Percentiles rank a stretch among this genome's conserved stretches.
phyloP scores from a whole-genome alignment of 805 yeast species.

The Teunomyces atbi region DNA sequence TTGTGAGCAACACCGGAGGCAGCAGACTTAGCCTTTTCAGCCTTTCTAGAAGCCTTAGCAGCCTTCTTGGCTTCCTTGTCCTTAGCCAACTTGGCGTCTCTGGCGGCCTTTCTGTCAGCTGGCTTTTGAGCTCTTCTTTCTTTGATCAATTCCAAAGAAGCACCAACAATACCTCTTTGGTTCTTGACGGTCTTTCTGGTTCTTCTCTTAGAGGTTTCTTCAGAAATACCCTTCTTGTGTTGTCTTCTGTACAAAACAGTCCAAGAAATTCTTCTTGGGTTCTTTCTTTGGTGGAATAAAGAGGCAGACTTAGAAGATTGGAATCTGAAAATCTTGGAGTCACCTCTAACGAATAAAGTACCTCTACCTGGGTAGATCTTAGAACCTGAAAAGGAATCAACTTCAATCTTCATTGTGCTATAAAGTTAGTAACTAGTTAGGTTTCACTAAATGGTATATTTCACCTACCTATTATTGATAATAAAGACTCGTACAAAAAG shows the following conservation, averaged over 20 bases:
- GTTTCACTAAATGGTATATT: conserved; percentile 1
- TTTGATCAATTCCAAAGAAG: conserved; percentile 96
- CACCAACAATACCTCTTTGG: conserved; percentile 99
- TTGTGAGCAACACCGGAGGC: conserved; percentile 67
- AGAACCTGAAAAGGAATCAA: conserved; percentile 98
- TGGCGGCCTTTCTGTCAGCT: conserved; percentile 96
- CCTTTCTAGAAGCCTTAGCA: conserved; percentile 92
- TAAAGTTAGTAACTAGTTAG: conserved; percentile 30
- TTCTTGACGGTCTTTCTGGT: conserved; percentile 95
- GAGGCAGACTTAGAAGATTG: conserved; percentile 96
- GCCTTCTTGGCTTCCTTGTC: conserved; percentile 88
- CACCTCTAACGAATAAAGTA: conserved; percentile 98
- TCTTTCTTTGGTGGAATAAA: conserved; percentile 99
- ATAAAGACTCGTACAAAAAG: conserved; percentile 10
- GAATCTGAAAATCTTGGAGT: conserved; percentile 99
- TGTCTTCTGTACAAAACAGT: conserved; percentile 99
- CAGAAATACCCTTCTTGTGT: conserved; percentile 99
- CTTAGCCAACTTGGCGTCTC: conserved; percentile 82
- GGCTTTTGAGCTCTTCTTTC: conserved; percentile 96
- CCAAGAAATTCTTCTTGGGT: conserved; percentile 99
- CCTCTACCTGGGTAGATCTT: conserved; percentile 99
- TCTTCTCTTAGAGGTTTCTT: conserved; percentile 97
- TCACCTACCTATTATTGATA: conserved; percentile 18
- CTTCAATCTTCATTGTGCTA: conserved; percentile 92
- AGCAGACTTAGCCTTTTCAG: conserved; percentile 81